Conservation (phyloP, 495 filamentous ascomycete genomes). For the Hypoxylon crocopeplum region DNA sequence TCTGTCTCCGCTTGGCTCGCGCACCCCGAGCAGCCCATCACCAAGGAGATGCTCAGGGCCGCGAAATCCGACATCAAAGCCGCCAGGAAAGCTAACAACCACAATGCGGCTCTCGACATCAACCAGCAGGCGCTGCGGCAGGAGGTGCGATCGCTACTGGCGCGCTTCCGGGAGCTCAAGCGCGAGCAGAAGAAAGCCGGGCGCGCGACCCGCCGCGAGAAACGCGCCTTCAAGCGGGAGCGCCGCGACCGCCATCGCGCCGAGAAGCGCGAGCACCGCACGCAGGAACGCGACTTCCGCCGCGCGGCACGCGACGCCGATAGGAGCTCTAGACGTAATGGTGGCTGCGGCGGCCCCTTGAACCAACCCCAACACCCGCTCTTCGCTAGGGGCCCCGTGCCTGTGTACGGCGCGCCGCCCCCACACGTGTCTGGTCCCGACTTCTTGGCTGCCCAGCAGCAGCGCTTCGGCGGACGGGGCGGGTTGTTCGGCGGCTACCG, state of each 20-base stretch:
- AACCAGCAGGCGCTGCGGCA: slow-evolving; percentile 43
- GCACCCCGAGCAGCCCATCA: slow-evolving; percentile 52
- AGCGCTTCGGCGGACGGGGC: too few relatives aligned
- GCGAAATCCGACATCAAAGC: slow-evolving; percentile 48
- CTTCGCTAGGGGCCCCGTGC: too few relatives aligned
- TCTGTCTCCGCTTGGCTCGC: slow-evolving; percentile 48
- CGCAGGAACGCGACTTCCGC: slow-evolving; percentile 34
- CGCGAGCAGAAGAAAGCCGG: slow-evolving; percentile 42
- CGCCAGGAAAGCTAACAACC: slow-evolving; percentile 34
- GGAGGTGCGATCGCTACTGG: slow-evolving; percentile 48
- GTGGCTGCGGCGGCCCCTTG: neutral
- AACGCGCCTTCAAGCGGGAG: slow-evolving; percentile 35
- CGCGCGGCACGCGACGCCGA: slow-evolving; percentile 33
- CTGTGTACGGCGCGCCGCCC: too few relatives aligned
- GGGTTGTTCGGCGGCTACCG: too few relatives aligned
- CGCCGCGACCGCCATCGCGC: slow-evolving; percentile 34
- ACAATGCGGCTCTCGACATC: slow-evolving; percentile 13
- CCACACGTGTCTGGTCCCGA: too few relatives aligned
- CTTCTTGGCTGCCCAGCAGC: too few relatives aligned
- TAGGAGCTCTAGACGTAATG: slow-evolving; percentile 25
- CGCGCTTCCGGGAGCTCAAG: slow-evolving; percentile 51
- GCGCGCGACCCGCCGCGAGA: slow-evolving; percentile 27
- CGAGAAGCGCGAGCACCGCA: slow-evolving; percentile 41
- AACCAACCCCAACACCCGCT: too few relatives aligned
- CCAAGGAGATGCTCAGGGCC: slow-evolving; percentile 46